A percentile compares a stretch with the other conserved stretches of the same genome.
These are phyloP conservation scores for Penicillium sp. DNA, from an alignment of 2,329 filamentous ascomycete genomes.

Conservation along the genomic window DNA sequence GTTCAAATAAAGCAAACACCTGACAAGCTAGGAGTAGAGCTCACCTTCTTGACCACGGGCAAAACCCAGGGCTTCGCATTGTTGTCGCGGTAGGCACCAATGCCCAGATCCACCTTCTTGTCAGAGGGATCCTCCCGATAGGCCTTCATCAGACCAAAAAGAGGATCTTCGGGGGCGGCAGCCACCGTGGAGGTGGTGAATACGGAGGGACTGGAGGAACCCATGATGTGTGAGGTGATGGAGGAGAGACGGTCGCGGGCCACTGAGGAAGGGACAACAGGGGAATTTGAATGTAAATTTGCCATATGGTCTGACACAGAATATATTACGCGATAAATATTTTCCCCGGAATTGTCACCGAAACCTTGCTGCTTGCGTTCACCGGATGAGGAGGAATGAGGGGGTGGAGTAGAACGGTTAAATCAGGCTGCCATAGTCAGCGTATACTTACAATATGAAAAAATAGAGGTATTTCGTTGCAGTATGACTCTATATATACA, in stretches of 20 bases:
- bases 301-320: conserved; percentile 18
- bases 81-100: conserved; percentile 93
- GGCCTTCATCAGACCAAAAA: conserved; percentile 89
- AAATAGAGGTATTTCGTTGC: background rate
- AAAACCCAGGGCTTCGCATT: conserved; percentile 96
- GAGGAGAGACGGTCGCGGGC: conserved; percentile 35
- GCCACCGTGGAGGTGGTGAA: conserved; percentile 78
- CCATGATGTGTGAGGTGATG: conserved; percentile 61
- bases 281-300: conserved; percentile 9
- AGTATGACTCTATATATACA: background rate
- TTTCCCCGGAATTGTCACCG: conserved; percentile 22
- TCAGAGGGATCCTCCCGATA: conserved; percentile 73
- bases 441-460: background rate
- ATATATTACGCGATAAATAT: background rate
- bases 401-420: conserved; percentile 13
- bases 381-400: conserved; percentile 32
- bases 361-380: conserved; percentile 36
- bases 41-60: conserved; percentile 91
- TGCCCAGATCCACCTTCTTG: conserved; percentile 90
- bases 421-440: conserved; percentile 14
- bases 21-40: background rate
- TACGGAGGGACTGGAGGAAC: conserved; percentile 60
- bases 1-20: background rate
- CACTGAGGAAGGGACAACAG: conserved; percentile 14
- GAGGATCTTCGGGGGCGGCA: conserved; percentile 88